Conservation (phyloP, 2,329 filamentous ascomycete genomes). For the Colletotrichum magnum region DNA sequence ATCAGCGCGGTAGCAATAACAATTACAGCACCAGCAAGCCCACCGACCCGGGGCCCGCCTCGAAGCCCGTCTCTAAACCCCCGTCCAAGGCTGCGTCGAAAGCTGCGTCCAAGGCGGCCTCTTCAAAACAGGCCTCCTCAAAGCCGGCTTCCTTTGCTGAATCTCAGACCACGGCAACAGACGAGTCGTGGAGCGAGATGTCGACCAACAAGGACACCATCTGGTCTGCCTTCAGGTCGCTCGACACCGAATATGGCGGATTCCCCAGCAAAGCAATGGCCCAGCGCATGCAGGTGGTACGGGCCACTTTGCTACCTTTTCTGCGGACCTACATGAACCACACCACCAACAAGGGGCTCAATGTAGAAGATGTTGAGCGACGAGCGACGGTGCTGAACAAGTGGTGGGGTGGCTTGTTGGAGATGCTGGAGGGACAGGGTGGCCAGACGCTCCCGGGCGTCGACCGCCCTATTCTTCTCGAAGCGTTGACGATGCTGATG, state of each 20-base stretch:
- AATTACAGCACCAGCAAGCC: constrained; percentile 9
- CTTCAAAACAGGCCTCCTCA: constrained; percentile 46
- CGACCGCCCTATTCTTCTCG: constrained; percentile 85
- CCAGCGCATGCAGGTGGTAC: constrained; percentile 82
- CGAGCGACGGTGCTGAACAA: constrained; percentile 85
- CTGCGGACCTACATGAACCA: constrained; percentile 79
- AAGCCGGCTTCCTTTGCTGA: constrained; percentile 56
- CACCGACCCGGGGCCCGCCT: constrained; percentile 49
- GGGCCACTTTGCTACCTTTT: constrained; percentile 81
- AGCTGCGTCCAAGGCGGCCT: neutral
- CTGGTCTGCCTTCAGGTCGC: constrained; percentile 68
- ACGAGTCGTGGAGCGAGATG: constrained; percentile 63
- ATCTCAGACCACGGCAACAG: constrained; percentile 54
- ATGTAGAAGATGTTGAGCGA: constrained; percentile 86
- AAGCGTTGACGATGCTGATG: constrained; percentile 87
- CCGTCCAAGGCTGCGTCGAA: constrained; percentile 1
- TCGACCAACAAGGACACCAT: constrained; percentile 64
- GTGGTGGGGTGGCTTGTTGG: constrained; percentile 89
- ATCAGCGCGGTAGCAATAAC: constrained; percentile 24
- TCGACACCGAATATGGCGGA: constrained; percentile 63
- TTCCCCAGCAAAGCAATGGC: constrained; percentile 81
- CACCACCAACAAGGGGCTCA: constrained; percentile 73
- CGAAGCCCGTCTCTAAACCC: constrained; percentile 25
- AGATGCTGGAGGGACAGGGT: constrained; percentile 80
- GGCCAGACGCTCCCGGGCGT: constrained; percentile 83